Percentiles rank a stretch among this genome's conserved stretches.
Evolutionary conservation across 176 grass and related monocot species (phyloP).

Genomic region (Lolium rigidum): DNA sequence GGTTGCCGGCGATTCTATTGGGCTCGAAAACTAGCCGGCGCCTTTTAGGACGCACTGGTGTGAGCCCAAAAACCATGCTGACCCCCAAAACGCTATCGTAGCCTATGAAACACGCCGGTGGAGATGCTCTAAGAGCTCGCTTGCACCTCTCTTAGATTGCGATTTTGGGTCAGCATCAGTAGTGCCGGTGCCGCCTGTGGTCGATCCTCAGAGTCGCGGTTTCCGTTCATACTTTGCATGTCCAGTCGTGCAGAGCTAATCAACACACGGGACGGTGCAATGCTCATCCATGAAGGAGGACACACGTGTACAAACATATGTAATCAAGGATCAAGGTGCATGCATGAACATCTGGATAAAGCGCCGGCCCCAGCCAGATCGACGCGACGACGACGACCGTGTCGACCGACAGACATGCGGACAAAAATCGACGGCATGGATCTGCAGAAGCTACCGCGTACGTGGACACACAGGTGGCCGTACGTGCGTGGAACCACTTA

Average conservation of each 20-base stretch:
- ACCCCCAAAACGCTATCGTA: no score
- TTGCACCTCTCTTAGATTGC: not conserved
- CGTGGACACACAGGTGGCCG: not conserved
- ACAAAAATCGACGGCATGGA: constrained; percentile 37
- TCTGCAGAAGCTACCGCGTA: not conserved
- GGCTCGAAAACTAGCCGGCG: no score
- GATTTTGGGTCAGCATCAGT: not conserved
- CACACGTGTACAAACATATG: constrained; percentile 17
- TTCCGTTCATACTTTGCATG: constrained; percentile 22
- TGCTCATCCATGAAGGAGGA: not conserved
- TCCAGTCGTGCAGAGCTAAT: constrained; percentile 8
- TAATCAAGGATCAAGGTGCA: constrained; percentile 39
- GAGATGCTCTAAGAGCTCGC: not conserved
- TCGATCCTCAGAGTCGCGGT: not conserved
- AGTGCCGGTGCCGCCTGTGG: not conserved
- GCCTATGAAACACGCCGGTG: no score
- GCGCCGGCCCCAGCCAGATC: not conserved
- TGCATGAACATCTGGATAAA: constrained; percentile 25
- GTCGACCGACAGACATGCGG: constrained; percentile 28
- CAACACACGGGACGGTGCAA: not conserved
- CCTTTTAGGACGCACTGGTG: no score
- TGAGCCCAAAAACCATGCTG: no score
- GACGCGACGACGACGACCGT: not conserved
- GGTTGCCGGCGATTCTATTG: no score
- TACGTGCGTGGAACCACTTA: constrained; percentile 11